Evolutionary conservation across 2,329 filamentous ascomycete genomes (phyloP), one percentile per base, ranked within the genome.

Genomic region (Waltergamsia citrina): DNA sequence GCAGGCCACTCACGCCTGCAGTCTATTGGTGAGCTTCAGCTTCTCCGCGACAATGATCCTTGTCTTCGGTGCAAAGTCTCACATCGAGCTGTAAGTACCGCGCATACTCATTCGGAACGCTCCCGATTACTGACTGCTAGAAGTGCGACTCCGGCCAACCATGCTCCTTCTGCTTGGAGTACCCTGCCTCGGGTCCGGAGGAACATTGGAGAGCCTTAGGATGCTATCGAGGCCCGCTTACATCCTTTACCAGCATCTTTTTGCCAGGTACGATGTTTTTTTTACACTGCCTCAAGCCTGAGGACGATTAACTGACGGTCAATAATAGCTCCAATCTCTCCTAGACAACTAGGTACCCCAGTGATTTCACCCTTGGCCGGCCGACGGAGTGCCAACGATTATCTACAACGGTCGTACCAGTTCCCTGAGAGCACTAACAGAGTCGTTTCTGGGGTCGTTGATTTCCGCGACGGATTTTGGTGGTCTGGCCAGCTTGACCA

Each of bases 391-490:
- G 60, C 74, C 43, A 74, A 74, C 44, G 65, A 72, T 16, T 65
- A 63, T 37, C 53, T 75, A 7, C 60, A 71, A 31, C 56, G 59
- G 11, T 54, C 56, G 1, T 72, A 68, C 35, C 53, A 57, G 11
- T 50, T 65, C 15, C 50, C 56, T n/a, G 48, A 53, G n/a, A 52
- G 57, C 10, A 53, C 59, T 18, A 46, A 55, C 2, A 53, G 59
- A n/a, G 49, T 62, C 38, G 63, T 68, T 12, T 60, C 60, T 35
- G 45, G 51, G 4, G 59, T 64, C 34, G 46, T 71, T 4, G 71
- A 76, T 43, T 74, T 70, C 36, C 58, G 67, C 21, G 71, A 76
- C 41, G 60, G 60, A 2, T 75, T 76, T 44, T 76, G 71, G 71
- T 71, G 68, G 66, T 68, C 64, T 12, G 68, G 71, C 31, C 64